Evolutionary conservation across 2,329 filamentous ascomycete species (phyloP).

Genomic region (Rhinocladiella similis): DNA sequence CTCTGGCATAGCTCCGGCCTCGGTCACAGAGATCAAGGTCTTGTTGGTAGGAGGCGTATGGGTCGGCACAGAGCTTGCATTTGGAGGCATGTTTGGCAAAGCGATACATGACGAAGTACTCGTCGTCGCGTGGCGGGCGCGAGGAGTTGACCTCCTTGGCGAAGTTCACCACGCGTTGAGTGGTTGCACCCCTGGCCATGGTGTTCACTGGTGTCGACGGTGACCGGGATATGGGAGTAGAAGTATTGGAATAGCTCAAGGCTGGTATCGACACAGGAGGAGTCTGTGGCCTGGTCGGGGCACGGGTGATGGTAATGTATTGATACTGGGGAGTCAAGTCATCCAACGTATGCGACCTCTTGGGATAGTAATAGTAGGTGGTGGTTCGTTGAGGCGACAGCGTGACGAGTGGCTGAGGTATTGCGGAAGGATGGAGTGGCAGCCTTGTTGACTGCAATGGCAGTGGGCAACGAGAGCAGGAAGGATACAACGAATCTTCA

Average conservation of each 20-base stretch:
- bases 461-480: slow-evolving; percentile 1
- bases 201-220: slow-evolving; percentile 16
- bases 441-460: slow-evolving; percentile 18
- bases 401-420: slow-evolving; percentile 16
- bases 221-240: slow-evolving; percentile 16
- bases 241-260: slow-evolving; percentile 24
- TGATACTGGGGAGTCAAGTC: slow-evolving; percentile 14
- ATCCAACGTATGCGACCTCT: slow-evolving; percentile 13
- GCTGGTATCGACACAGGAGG: slow-evolving; percentile 19
- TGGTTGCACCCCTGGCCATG: slow-evolving; percentile 20
- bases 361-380: slow-evolving; percentile 29
- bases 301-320: slow-evolving; percentile 24
- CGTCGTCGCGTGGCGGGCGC: slow-evolving; percentile 34
- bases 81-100: slow-evolving; percentile 37
- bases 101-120: slow-evolving; percentile 37
- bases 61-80: slow-evolving; percentile 36
- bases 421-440: slow-evolving; percentile 3
- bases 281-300: slow-evolving; percentile 8
- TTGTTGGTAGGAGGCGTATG: slow-evolving; percentile 32
- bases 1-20: slow-evolving; percentile 35
- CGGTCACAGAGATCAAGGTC: slow-evolving; percentile 36
- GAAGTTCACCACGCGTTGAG: slow-evolving; percentile 27
- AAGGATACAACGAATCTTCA: background rate
- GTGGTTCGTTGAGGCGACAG: slow-evolving; percentile 27
- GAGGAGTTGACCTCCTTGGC: slow-evolving; percentile 25